phyloP scores from a whole-genome alignment of 768 basidiomycete genomes.

The Dacryopinax spathularia region DNA sequence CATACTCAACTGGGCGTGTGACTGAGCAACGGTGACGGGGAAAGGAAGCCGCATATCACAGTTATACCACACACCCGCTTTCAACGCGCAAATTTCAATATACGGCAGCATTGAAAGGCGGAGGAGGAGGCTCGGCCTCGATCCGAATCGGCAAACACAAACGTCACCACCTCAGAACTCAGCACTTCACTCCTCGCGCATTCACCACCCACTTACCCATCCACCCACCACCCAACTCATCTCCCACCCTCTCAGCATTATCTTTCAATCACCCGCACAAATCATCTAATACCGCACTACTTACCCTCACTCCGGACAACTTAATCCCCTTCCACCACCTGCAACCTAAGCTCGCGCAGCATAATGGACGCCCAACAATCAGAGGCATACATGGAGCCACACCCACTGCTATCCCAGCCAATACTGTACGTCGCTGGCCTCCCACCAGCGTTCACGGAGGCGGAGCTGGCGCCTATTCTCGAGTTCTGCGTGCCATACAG shows the following conservation, averaged over 20 bases:
- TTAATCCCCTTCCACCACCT: background rate
- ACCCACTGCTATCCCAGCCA: constrained; percentile 77
- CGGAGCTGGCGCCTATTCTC: constrained; percentile 60
- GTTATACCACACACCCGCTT: too few relatives aligned
- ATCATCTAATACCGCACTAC: background rate
- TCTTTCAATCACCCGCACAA: background rate
- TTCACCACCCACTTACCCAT: background rate
- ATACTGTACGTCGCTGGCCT: constrained; percentile 67
- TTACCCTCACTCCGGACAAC: background rate
- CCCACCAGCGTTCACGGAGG: constrained; percentile 57
- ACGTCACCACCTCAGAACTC: too few relatives aligned
- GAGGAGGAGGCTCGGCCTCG: background rate
- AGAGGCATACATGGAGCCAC: constrained; percentile 18
- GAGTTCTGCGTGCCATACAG: constrained; percentile 67
- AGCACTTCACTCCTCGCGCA: too few relatives aligned
- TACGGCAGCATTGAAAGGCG: too few relatives aligned
- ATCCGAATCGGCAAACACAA: background rate
- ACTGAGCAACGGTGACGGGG: too few relatives aligned
- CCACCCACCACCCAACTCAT: background rate
- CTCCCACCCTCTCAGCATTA: background rate
- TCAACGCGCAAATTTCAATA: too few relatives aligned
- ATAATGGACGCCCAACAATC: background rate
- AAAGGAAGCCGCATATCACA: too few relatives aligned
- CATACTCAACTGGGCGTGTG: too few relatives aligned
- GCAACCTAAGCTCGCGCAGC: background rate